Base-by-base conservation (phyloP, 495 filamentous ascomycete genomes). In the Parathielavia appendiculata region DNA sequence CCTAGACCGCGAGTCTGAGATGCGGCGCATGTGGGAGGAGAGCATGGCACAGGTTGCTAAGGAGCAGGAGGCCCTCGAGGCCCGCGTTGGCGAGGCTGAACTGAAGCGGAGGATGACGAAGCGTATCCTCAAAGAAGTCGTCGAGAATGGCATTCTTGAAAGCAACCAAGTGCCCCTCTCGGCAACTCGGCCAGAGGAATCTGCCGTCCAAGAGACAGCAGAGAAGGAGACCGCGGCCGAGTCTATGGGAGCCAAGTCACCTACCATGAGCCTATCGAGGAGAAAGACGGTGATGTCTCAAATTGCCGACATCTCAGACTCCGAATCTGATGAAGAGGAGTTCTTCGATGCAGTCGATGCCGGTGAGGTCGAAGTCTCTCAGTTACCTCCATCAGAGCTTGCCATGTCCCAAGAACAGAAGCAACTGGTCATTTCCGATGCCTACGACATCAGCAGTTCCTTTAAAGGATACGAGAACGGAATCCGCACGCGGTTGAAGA, bases 281-380 rank as follows among this genome's bases (percentile, higher is more conserved):
- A 75, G 79, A 35, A 78, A 81, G 65, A 84, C 85, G 14, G 78
- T 80, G 5, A 77, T 87, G 22, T 78, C 76, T 3, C 77, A 88
- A 55, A 70, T 87, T 32, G 78, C 82, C 2, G 79, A 84, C 47
- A 69, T 92, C 9, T 90, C 86, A 6, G 89, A 89, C 47, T 88
- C 87, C 0, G 90, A 90, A 58, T 86, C 86, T 0, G 93, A 85
- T 34, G 87, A 91, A 52, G 93, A 96, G 55, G 91, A 97, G 69
- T 97, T 98, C 72, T 98, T 97, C 63, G 95, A 98, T 75, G 95
- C 95, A 14, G 86, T 97, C 30, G 93, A 93, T 73, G 86, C 91
- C 13, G 95, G 93, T 17, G 89, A 95, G 58, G 87, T 97, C 45
- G 86, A 95, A 60, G 87, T 93, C 22, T 77, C 81, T 23, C 70